Evolutionary conservation across 768 basidiomycete species (phyloP), one percentile per base, ranked within the genome.

Genomic region (Suillus sp.): DNA sequence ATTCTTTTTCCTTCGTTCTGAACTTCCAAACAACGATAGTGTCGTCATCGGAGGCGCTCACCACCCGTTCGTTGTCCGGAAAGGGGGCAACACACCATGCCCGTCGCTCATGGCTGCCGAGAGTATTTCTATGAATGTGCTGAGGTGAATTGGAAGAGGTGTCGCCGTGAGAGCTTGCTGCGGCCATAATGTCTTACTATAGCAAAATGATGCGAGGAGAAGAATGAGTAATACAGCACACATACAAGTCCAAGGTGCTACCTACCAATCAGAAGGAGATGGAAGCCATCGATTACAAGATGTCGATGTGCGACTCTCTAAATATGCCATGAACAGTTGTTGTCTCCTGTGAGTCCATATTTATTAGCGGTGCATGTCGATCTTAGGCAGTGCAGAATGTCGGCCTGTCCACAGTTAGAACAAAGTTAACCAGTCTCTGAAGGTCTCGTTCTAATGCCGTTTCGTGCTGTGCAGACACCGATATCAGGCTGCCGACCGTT

Each of bases 71-170:
- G 22, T 20, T 30, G 20, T 54, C 47, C 10, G 59, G 59, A 32
- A 16, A 56, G 37, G 51, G 27, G 43, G 60, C 48, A 32, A 61
- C 35, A 18, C 47, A 60, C 25, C 48, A 60, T 22, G 30, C 59
- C 48, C n/a, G 43, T 25, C 4, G 27, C n/a, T 32, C 7, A 37
- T 45, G 48, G 13, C 48, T 32, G 13, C 22, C 47, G 22, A 35
- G 13, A 16, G 14, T 9, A 34, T 47, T 22, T 47, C 47, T 22
- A 30, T 60, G 45, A 32, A 48, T 9, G 9, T 34, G 34, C 47
- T 34, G 3, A 14, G 40, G n/a, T 22, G 59, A 22, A 50, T 27
- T 16, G 11, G 32, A 32, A 14, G 43, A 18, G 3, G 43, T 7
- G 9, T 20, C 10, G 13, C 16, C 32, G 4, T 16, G 32, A 40